phyloP scores from a whole-genome alignment of 768 basidiomycete genomes.

The Omphalotus guepiniiformis region DNA sequence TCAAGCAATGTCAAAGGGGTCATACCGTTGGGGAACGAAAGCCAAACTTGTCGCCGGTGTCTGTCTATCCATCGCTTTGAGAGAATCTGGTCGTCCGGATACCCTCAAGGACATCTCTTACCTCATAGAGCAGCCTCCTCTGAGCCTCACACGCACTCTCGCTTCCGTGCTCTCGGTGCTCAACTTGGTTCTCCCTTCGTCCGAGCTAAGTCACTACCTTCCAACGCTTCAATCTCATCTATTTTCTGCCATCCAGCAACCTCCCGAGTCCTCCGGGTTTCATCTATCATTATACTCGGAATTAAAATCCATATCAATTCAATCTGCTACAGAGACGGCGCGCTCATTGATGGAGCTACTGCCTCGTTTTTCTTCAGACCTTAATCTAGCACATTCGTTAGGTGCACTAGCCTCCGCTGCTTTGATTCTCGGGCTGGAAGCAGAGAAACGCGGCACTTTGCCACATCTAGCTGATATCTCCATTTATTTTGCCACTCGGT shows the following conservation, averaged over 20 bases:
- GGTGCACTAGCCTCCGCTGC: constrained; percentile 62
- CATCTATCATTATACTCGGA: constrained; percentile 37
- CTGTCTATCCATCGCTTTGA: constrained; percentile 63
- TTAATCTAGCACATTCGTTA: constrained; percentile 28
- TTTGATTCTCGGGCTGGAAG: constrained; percentile 68
- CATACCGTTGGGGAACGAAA: constrained; percentile 70
- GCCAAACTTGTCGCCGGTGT: constrained; percentile 69
- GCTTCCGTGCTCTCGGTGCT: constrained; percentile 49
- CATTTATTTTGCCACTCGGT: constrained; percentile 48
- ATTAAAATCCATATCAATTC: constrained; percentile 29
- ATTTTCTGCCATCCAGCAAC: constrained; percentile 30
- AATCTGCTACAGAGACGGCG: constrained; percentile 36
- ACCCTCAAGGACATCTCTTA: constrained; percentile 66
- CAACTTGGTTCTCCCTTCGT: constrained; percentile 44
- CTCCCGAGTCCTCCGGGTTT: constrained; percentile 35
- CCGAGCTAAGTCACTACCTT: constrained; percentile 60
- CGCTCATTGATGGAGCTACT: constrained; percentile 41
- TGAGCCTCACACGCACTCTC: constrained; percentile 45
- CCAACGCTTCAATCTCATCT: constrained; percentile 53
- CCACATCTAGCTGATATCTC: constrained; percentile 54
- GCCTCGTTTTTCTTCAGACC: constrained; percentile 23
- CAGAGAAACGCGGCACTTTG: constrained; percentile 49
- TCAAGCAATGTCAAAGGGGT: constrained; percentile 54
- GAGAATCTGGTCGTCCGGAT: constrained; percentile 66
- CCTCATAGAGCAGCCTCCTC: constrained; percentile 49